Evolutionary conservation across 1,284 basidiomycete genomes (phyloP).

Genomic region (Sanghuangporus baumii): DNA sequence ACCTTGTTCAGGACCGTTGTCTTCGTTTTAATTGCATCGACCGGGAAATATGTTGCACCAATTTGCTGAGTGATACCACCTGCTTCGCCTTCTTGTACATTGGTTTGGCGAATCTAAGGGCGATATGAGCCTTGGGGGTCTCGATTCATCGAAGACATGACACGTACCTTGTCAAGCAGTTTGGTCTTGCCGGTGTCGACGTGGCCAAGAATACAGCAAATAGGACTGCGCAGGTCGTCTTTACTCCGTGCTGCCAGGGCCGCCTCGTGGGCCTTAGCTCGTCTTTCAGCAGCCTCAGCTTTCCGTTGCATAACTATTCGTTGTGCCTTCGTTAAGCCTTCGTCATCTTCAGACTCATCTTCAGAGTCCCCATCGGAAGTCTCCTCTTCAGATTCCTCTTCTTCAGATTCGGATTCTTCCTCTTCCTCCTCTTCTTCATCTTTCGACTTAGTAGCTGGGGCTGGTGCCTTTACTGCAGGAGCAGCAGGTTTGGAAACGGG

Average conservation of each 20-base stretch:
- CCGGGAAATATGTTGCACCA: conserved; percentile 99
- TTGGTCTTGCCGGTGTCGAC: conserved; percentile 99
- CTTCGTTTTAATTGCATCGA: conserved; percentile 93
- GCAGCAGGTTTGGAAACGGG: conserved; percentile 23
- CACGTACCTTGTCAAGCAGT: conserved; percentile 85
- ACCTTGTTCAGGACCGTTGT: conserved; percentile 88
- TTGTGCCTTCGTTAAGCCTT: conserved; percentile 60
- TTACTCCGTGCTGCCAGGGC: conserved; percentile 86
- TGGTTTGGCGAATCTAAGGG: conserved; percentile 93
- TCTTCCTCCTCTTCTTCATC: conserved; percentile 27
- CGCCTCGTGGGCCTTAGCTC: conserved; percentile 78
- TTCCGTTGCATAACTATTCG: conserved; percentile 73
- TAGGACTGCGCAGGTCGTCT: conserved; percentile 92
- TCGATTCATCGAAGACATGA: neutral
- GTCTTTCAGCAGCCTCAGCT: conserved; percentile 77
- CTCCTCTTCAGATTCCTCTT: conserved; percentile 38
- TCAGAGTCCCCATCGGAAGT: conserved; percentile 36
- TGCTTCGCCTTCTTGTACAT: conserved; percentile 99
- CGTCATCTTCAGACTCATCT: conserved; percentile 38
- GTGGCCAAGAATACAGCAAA: conserved; percentile 99
- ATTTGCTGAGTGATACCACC: conserved; percentile 99
- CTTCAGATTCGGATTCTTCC: conserved; percentile 33
- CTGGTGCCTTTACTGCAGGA: conserved; percentile 23
- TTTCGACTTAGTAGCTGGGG: conserved; percentile 26
- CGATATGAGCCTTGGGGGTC: neutral